Conservation (phyloP, 2,329 filamentous ascomycete genomes). For the Phoma sp. region DNA sequence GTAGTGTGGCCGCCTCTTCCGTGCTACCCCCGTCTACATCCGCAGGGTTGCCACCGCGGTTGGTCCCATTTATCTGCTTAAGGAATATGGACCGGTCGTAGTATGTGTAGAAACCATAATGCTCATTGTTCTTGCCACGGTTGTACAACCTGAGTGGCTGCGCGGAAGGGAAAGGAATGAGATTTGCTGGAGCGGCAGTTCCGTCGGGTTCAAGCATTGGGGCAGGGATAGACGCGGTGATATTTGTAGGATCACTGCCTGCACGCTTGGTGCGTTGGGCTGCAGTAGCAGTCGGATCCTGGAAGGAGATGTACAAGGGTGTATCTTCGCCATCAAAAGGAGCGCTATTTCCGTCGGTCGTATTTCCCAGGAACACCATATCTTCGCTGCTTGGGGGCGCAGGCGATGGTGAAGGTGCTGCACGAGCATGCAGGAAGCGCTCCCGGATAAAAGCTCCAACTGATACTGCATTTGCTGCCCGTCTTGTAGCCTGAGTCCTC, state of each 20-base stretch:
- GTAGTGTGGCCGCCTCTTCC: conserved; percentile 53
- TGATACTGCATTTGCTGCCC: conserved; percentile 65
- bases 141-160: conserved; percentile 89
- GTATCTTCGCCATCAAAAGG: conserved; percentile 84
- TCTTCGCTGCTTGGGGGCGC: conserved; percentile 69
- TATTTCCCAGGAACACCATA: conserved; percentile 81
- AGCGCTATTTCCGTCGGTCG: conserved; percentile 74
- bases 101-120: conserved; percentile 94
- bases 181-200: conserved; percentile 71
- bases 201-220: conserved; percentile 71
- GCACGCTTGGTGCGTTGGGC: conserved; percentile 47
- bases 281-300: conserved; percentile 49
- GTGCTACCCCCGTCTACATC: conserved; percentile 58
- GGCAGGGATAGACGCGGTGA: conserved; percentile 64
- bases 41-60: conserved; percentile 49
- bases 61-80: conserved; percentile 61
- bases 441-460: conserved; percentile 44
- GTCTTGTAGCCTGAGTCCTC: conserved; percentile 49
- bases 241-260: conserved; percentile 43
- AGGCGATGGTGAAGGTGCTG: conserved; percentile 57
- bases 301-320: conserved; percentile 83
- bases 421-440: conserved; percentile 33
- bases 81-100: conserved; percentile 88
- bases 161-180: conserved; percentile 70
- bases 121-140: conserved; percentile 77